Evolutionary conservation across 129 eudicot species (phyloP), one percentile per base, ranked within the genome.

Genomic region (Chrysanthemum makinoi): DNA sequence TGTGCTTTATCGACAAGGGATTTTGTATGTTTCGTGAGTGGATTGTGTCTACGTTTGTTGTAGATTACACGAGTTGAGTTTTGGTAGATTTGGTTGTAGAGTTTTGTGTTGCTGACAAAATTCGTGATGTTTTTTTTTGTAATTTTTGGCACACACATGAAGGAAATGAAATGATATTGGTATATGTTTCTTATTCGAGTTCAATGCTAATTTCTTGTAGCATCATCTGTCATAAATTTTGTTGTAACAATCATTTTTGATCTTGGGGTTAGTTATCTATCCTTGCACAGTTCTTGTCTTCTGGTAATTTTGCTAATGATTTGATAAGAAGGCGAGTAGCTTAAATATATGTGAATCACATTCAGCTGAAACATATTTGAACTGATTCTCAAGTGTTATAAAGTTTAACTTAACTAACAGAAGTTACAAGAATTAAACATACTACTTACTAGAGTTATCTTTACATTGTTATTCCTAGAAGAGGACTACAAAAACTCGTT

Each of bases 21-120:
- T 83, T 80, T 33, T 90, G 86, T 87, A 84, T 77, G 87, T 95
- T 80, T 95, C 97, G 19, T 95, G 83, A 87, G 56, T 19, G 75
- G 47, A 10, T 68, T 12, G 62, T 62, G 72, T 74, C 58, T 73
- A 33, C 53, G 9, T 12, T 8, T 72, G 77, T 72, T 69, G 71
- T 60, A 9, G 26, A 62, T 12, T 72, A 72, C 75, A 15, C 19
- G 13, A 52, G 18, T 51, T 53, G 58, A 53, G 56, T 58, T 74
- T 72, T 17, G 71, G 58, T 67, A 50, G 78, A 49, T 4, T 52
- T 43, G 74, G 65, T 76, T 39, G 59, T 35, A 53, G 73, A 67
- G 65, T 82, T 61, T 69, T 59, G 73, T 69, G 55, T 71, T 44
- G 28, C 65, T 79, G 65, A 75, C 81, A 62, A 52, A 69, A 16